phyloP scores from a whole-genome alignment of 768 basidiomycete species.

The Phylloporus sp. region DNA sequence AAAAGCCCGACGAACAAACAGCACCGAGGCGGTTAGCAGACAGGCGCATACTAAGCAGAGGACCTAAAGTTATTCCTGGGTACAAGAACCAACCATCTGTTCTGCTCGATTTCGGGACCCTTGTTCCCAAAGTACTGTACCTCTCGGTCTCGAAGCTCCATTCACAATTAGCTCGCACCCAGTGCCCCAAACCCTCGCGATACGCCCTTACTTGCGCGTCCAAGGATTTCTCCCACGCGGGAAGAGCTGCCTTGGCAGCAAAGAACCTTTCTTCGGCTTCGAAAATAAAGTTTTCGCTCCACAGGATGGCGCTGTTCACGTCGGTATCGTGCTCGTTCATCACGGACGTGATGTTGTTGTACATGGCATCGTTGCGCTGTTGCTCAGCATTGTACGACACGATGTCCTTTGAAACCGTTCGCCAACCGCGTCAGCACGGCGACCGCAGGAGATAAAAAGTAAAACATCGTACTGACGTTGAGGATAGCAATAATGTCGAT shows the following conservation, averaged over 20 bases:
- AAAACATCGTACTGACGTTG: slow-evolving; percentile 29
- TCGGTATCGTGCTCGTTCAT: slow-evolving; percentile 38
- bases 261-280: slow-evolving; percentile 4
- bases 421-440: not conserved
- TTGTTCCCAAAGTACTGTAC: slow-evolving; percentile 38
- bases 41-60: too few species aligned
- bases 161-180: slow-evolving; percentile 45
- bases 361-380: slow-evolving; percentile 20
- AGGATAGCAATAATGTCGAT: slow-evolving; percentile 35
- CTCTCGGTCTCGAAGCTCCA: slow-evolving; percentile 49
- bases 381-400: slow-evolving; percentile 32
- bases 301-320: slow-evolving; percentile 17
- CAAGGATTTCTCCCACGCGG: slow-evolving; percentile 37
- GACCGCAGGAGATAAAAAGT: too few species aligned
- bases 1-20: too few species aligned
- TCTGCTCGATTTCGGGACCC: slow-evolving; percentile 31
- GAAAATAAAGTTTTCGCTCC: slow-evolving; percentile 7
- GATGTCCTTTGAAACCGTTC: slow-evolving; percentile 22
- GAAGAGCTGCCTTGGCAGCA: slow-evolving; percentile 20
- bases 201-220: slow-evolving; percentile 41
- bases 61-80: too few species aligned
- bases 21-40: too few species aligned
- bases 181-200: slow-evolving; percentile 44
- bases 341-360: slow-evolving; percentile 47
- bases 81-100: slow-evolving; percentile 29